phyloP scores from a whole-genome alignment of 306 rosid species.

The Ammopiptanthus mongolicus region DNA sequence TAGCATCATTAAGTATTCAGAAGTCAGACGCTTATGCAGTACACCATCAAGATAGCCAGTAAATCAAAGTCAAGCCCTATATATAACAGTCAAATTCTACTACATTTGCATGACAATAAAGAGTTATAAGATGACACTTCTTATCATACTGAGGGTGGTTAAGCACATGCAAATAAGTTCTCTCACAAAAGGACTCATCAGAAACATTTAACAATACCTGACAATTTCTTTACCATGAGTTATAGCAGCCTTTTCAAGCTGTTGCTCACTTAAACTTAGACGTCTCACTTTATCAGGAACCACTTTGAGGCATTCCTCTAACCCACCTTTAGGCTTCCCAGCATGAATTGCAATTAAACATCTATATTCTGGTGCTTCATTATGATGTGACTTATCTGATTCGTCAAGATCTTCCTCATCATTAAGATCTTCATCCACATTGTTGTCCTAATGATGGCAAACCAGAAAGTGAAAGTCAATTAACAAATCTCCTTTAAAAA shows the following conservation, averaged over 20 bases:
- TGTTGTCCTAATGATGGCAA: conserved; percentile 35
- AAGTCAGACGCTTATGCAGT: background rate
- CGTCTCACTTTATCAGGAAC: conserved; percentile 89
- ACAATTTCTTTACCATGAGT: conserved; percentile 70
- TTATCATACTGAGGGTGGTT: background rate
- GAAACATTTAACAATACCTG: conserved; percentile 51
- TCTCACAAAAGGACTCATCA: background rate
- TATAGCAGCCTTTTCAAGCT: conserved; percentile 68
- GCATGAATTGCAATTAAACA: conserved; percentile 91
- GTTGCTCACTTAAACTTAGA: conserved; percentile 93
- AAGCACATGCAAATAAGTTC: background rate
- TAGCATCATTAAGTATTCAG: background rate
- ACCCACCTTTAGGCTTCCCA: conserved; percentile 95
- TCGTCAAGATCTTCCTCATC: conserved; percentile 52
- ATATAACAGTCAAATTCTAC: background rate
- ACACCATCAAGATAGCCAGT: background rate
- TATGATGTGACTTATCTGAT: conserved; percentile 41
- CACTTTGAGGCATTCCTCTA: conserved; percentile 63
- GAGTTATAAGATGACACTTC: background rate
- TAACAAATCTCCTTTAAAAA: background rate
- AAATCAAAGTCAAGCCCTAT: background rate
- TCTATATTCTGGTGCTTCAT: conserved; percentile 70
- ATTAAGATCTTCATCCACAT: conserved; percentile 32
- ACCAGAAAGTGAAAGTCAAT: conserved; percentile 17
- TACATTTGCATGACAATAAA: background rate